Base-by-base conservation (phyloP, 2,329 filamentous ascomycete species). In the Fusarium odoratissimum region DNA sequence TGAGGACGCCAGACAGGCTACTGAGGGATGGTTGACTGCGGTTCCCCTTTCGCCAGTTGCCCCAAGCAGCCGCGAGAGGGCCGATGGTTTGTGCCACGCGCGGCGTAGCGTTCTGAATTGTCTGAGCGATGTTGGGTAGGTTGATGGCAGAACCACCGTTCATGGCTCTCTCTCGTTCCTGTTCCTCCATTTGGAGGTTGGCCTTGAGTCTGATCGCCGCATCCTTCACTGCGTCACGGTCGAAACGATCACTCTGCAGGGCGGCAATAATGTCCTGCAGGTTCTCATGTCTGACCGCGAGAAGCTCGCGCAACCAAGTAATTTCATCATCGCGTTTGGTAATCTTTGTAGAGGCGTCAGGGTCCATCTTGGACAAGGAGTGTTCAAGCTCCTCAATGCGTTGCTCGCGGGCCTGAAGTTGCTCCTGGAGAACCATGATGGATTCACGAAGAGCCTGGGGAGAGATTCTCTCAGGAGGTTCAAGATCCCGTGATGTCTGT, bases 141-240 rank as follows among this genome's bases (percentile, higher is more conserved):
- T 86, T 89, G 68, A 91, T 87, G 33, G 89, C 85, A 12, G 90
- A 92, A 19, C 89, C 89, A 52, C 91, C 91, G 60, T 92, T 91
- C 83, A 93, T 89, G 2, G 94, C 91, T 67, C 96, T 90, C 81
- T 98, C 95, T 57, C 94, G 93, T 83, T 98, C 95, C 80, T 97
- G 94, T 80, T 97, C 93, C 82, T 99, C 95, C 96, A 99, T 99
- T 80, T 98, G 94, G 40, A 99, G 86, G 78, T 97, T 98, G 19
- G 96, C 94, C 80, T 94, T 94, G 68, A 99, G 91, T 59, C 96
- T 92, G 76, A 98, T 98, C 40, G 94, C 93, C 10, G 95, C 95
- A 79, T 98, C 95, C 76, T 93, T 93, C 72, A 98, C 93, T 10
- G 89, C 88, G 70, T 94, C 90, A 64, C 90, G 90, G 80, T 98